These are phyloP conservation scores for Pythium phragmiticola DNA, from an alignment of 352 stramenopile genomes.

Conservation along the genomic window DNA sequence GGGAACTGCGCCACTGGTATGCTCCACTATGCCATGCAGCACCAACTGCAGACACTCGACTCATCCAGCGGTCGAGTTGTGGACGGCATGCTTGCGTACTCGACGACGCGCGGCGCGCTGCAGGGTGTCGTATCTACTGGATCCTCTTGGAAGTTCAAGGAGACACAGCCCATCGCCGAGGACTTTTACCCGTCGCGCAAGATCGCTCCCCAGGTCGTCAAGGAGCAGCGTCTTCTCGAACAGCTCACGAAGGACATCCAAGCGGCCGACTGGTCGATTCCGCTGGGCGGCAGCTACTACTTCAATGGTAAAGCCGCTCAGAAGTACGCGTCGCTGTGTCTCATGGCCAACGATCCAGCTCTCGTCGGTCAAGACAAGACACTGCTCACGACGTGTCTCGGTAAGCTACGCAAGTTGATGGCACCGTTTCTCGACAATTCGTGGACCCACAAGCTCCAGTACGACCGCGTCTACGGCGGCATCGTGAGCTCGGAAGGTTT, in stretches of 20 bases:
- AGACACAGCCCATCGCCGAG: constrained; percentile 36
- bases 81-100: constrained; percentile 40
- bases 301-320: constrained; percentile 63
- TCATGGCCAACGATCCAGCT: constrained; percentile 48
- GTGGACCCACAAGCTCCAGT: constrained; percentile 52
- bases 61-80: constrained; percentile 28
- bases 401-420: constrained; percentile 31
- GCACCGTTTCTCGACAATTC: constrained; percentile 45
- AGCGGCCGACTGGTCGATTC: constrained; percentile 38
- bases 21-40: constrained; percentile 57
- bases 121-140: constrained; percentile 38
- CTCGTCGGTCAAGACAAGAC: constrained; percentile 38
- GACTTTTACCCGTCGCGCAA: constrained; percentile 53
- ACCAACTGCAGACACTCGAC: constrained; percentile 52
- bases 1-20: constrained; percentile 51
- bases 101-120: constrained; percentile 50
- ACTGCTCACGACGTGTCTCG: constrained; percentile 38
- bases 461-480: constrained; percentile 53
- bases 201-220: constrained; percentile 26
- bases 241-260: constrained; percentile 46
- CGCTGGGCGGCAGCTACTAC: constrained; percentile 59
- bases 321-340: constrained; percentile 60
- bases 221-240: constrained; percentile 42
- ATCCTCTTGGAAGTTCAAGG: constrained; percentile 48
- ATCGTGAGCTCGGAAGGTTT: constrained; percentile 58